Conservation (phyloP, 179 eudicot species). For the Spinacia oleracea region DNA sequence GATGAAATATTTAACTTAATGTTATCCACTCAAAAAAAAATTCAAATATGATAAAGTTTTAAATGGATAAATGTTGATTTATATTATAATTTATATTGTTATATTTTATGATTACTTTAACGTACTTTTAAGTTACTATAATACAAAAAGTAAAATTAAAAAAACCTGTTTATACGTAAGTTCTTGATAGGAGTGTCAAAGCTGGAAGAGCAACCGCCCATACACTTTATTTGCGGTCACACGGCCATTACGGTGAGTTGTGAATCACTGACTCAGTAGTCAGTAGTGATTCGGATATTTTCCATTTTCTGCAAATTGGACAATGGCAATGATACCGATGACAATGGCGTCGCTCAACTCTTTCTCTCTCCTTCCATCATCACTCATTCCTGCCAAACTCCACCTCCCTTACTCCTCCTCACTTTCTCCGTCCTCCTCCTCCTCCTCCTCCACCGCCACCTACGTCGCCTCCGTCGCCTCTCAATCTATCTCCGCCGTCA, state of each 20-base stretch:
- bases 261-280: neutral
- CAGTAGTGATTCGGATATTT: neutral
- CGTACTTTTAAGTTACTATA: no score
- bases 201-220: neutral
- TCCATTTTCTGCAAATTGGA: neutral
- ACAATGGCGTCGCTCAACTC: conserved; percentile 32
- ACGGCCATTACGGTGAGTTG: neutral
- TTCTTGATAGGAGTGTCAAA: neutral
- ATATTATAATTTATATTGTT: no score
- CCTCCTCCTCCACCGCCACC: conserved; percentile 1
- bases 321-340: neutral
- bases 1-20: no score
- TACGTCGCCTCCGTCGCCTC: conserved; percentile 12
- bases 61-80: no score
- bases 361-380: conserved; percentile 23
- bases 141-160: no score
- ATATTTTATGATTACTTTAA: no score
- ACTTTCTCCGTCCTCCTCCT: conserved; percentile 10
- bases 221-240: neutral
- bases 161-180: no score
- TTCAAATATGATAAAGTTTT: no score
- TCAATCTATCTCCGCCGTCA: conserved; percentile 13
- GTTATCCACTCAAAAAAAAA: no score
- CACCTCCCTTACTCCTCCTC: neutral
- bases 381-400: conserved; percentile 12